Percentiles rank a stretch among this genome's conserved stretches.
Conservation (phyloP, 192 early-diverging fungal genomes). For the Dissophora ornata region DNA sequence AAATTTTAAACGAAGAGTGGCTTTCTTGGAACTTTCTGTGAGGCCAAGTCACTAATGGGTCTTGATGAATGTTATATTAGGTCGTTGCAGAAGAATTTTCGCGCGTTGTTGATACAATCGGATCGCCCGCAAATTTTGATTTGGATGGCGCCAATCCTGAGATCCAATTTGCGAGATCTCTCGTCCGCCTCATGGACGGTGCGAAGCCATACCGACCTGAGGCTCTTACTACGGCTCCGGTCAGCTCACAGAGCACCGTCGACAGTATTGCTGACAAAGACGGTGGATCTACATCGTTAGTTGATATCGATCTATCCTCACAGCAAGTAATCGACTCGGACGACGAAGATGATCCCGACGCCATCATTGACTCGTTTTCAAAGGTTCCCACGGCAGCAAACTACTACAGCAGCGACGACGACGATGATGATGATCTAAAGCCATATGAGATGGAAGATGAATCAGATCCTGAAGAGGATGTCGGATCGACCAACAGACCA, state of each 20-base stretch:
- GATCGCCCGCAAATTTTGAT: constrained; percentile 30
- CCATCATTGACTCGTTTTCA: not conserved
- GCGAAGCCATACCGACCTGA: not conserved
- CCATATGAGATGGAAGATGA: constrained; percentile 48
- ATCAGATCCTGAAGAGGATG: constrained; percentile 43
- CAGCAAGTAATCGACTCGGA: constrained; percentile 10
- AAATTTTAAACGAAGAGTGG: too few species aligned
- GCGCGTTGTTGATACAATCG: constrained; percentile 21
- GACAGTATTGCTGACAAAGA: not conserved
- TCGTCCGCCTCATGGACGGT: constrained; percentile 33
- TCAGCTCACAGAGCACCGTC: too few species aligned
- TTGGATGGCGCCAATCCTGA: constrained; percentile 16
- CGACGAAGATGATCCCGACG: constrained; percentile 45
- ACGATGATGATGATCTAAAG: constrained; percentile 30
- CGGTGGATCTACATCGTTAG: not conserved
- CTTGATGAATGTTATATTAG: too few species aligned
- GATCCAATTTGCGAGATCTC: constrained; percentile 23
- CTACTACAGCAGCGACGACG: constrained; percentile 6
- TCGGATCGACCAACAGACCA: constrained; percentile 13
- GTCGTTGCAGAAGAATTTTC: constrained; percentile 43
- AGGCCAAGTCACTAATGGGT: too few species aligned
- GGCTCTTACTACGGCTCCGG: not conserved
- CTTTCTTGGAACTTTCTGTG: too few species aligned
- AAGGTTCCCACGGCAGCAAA: not conserved
- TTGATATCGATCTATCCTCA: not conserved